Evolutionary conservation across 176 grass and related monocot genomes (phyloP), one percentile per base, ranked within the genome.

Genomic region (Hyparrhenia diplandra): DNA sequence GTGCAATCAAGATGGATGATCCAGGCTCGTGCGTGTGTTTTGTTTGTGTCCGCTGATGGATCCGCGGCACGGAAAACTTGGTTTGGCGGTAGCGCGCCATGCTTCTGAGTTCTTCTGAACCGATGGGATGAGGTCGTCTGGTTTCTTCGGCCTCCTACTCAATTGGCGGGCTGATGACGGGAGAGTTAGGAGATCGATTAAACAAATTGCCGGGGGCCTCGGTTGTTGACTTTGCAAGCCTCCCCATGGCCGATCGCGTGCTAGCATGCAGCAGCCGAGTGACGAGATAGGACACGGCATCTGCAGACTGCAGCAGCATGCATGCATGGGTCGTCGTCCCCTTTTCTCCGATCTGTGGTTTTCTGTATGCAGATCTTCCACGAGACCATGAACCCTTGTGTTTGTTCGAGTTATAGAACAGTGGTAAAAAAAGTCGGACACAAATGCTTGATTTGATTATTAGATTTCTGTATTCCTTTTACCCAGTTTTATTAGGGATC

Each of bases 51-150:
- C 25, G 21, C 23, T 74, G 9, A 41, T 41, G 40, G 40, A 42
- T 42, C 87, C 55, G 54, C 34, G 77, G 87, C 82, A 81, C 87
- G 64, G 82, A 89, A 89, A 89, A 11, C 77, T 31, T 76, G 40
- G 23, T 71, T 85, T 85, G 82, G 71, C 64, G 46, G 39, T 77
- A 76, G 71, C 71, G 64, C 10, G 20, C 31, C 62, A 24, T 13
- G 16, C 41, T 39, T 70, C 52, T 10, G 30, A 54, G n/a, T 59
- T n/a, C 24, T n/a, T n/a, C n/a, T n/a, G n/a, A n/a, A n/a, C n/a
- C n/a, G n/a, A n/a, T 62, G 25, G 49, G 40, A 60, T 8, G 40
- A 74, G 47, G 61, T 39, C 52, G 37, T 30, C 17, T 14, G 28
- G 25, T 84, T 68, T 23, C 11, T 76, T 5, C 17, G 24, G 82